These are phyloP conservation scores for Kwoniella dejecticola DNA, from an alignment of 768 basidiomycete genomes.

Conservation along the genomic window DNA sequence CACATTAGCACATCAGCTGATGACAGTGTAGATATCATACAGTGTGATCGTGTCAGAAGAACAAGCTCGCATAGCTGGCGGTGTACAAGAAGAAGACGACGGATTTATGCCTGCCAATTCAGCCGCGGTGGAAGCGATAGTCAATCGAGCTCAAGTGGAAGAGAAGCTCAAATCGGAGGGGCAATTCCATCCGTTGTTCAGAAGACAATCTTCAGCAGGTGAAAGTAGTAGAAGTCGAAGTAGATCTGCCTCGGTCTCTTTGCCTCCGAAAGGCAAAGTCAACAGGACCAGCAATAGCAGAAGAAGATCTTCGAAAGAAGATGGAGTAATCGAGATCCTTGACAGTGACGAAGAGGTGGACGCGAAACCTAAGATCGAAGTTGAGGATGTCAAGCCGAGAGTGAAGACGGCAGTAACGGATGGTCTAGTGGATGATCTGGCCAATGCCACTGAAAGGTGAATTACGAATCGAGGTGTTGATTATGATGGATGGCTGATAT, in stretches of 20 bases:
- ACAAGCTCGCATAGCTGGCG: conserved; percentile 59
- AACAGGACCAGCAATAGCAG: no score
- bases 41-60: conserved; percentile 51
- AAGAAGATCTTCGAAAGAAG: conserved; percentile 14
- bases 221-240: conserved; percentile 13
- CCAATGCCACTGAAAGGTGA: conserved; percentile 16
- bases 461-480: neutral
- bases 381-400: neutral
- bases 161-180: conserved; percentile 22
- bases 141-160: conserved; percentile 21
- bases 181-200: conserved; percentile 44
- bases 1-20: conserved; percentile 6
- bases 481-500: neutral
- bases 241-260: conserved; percentile 24
- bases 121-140: conserved; percentile 41
- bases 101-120: conserved; percentile 39
- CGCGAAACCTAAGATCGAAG: neutral
- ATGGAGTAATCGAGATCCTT: conserved; percentile 41
- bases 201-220: conserved; percentile 20
- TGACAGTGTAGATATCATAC: conserved; percentile 43
- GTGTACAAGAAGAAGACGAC: conserved; percentile 27
- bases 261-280: conserved; percentile 13
- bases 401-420: conserved; percentile 19
- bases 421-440: conserved; percentile 9
- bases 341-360: conserved; percentile 44